Evolutionary conservation across 805 yeast genomes (phyloP), one percentile per base, ranked within the genome.

Genomic region (Maudiozyma pseudohumilis): DNA sequence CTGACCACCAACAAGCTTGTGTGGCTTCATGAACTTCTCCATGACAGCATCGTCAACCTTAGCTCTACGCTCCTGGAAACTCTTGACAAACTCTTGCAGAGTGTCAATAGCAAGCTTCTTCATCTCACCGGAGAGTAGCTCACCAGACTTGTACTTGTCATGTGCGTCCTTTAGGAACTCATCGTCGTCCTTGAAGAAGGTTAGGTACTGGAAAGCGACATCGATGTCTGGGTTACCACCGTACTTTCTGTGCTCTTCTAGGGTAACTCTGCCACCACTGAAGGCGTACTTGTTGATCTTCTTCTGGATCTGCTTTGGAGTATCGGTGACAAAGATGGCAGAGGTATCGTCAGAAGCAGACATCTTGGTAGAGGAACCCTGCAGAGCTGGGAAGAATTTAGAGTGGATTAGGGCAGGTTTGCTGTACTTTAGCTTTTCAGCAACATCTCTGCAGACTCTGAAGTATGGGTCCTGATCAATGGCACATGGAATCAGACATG

Each of bases 401-500:
- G 98, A 79, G 63, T 92, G 97, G 46, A 92, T 69, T 57, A 92
- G 72, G 8, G 96, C 77, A 15, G 97, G 97, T 64, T 92, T 92
- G 44, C 87, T 68, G 59, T 73, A 94, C 61, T 80, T 82, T 59
- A 92, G 73, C 63, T 89, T 92, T 54, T 79, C 87, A 9, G 98
- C 96, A 47, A 92, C 98, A 60, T 92, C 98, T 65, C 98, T 75
- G 63, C 95, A 85, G 17, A 92, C 94, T 64, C 98, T 75, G 69
- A 92, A 92, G 63, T 92, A 92, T 22, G 98, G 97, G 62, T 92
- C 98, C 69, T 89, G 98, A 60, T 92, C 98, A 59, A 92, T 92
- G 34, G 98, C 98, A 71, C 98, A 92, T 28, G 98, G 98, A 61
- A 92, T 92, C 61, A 92, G 69, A 63, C 95, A 86, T 44, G 96